These are phyloP conservation scores for Linnemannia exigua DNA, from an alignment of 192 early-diverging fungal species.

Conservation along the genomic window DNA sequence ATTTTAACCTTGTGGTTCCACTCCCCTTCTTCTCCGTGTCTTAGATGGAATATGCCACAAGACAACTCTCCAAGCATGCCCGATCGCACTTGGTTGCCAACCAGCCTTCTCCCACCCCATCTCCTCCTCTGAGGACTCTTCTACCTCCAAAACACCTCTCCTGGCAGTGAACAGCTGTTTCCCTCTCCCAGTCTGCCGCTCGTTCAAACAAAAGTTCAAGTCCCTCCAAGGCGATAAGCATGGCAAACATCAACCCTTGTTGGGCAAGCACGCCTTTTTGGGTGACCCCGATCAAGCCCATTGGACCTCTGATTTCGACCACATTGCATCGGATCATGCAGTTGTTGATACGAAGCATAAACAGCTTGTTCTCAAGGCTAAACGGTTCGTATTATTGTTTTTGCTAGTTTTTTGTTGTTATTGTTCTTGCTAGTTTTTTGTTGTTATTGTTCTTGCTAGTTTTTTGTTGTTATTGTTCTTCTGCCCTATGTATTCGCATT, in stretches of 20 bases:
- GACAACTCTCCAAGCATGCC: slow-evolving; percentile 36
- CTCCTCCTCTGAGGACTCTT: not conserved
- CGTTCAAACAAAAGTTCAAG: slow-evolving; percentile 42
- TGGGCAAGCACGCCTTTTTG: slow-evolving; percentile 49
- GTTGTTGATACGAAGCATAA: slow-evolving; percentile 32
- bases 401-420: not conserved
- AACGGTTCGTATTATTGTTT: slow-evolving; percentile 30
- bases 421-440: not conserved
- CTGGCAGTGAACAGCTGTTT: slow-evolving; percentile 29
- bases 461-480: not conserved
- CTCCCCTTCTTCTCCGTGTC: not conserved
- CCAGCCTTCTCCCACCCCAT: slow-evolving; percentile 18
- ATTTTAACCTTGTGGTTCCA: too few species aligned
- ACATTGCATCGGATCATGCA: slow-evolving; percentile 58
- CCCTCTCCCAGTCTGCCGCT: slow-evolving; percentile 37
- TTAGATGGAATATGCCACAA: slow-evolving; percentile 42
- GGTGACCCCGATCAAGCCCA: slow-evolving; percentile 60
- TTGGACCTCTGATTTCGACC: slow-evolving; percentile 71
- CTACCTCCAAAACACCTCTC: not conserved
- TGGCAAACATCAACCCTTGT: slow-evolving; percentile 12
- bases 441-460: not conserved
- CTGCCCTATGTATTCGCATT: too few species aligned
- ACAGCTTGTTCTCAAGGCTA: slow-evolving; percentile 36
- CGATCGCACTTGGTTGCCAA: slow-evolving; percentile 35
- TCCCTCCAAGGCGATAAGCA: slow-evolving; percentile 13